Conservation (phyloP, 176 grass and related monocot genomes). For the Carex myosuroides region DNA sequence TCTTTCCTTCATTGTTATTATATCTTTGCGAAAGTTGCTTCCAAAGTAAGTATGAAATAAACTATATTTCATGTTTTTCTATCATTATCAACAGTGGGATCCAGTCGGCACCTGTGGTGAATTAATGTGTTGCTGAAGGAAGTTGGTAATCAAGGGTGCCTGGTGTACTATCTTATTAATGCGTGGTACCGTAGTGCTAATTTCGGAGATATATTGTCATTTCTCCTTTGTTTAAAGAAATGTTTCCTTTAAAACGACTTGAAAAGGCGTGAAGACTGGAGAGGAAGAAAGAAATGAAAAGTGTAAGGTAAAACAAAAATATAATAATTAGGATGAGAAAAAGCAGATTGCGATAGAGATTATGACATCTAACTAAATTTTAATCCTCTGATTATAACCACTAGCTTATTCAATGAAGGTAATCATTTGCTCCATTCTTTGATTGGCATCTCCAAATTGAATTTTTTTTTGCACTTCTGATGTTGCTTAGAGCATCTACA, state of each 20-base stretch:
- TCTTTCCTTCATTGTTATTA: too few species aligned
- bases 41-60: too few species aligned
- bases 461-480: not conserved
- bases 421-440: not conserved
- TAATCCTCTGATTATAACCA: not conserved
- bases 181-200: too few species aligned
- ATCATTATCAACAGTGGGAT: too few species aligned
- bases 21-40: too few species aligned
- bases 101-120: too few species aligned
- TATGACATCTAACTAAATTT: conserved; percentile 17
- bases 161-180: too few species aligned
- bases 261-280: not conserved
- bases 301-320: not conserved
- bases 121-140: too few species aligned
- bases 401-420: not conserved
- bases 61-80: too few species aligned
- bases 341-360: not conserved
- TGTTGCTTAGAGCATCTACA: not conserved
- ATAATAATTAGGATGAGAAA: not conserved
- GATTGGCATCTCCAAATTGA: not conserved
- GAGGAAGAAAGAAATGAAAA: not conserved
- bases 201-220: too few species aligned
- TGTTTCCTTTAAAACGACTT: not conserved
- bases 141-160: too few species aligned
- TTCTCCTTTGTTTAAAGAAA: too few species aligned